phyloP scores from a whole-genome alignment of 306 rosid genomes.

The Bauhinia variegata region DNA sequence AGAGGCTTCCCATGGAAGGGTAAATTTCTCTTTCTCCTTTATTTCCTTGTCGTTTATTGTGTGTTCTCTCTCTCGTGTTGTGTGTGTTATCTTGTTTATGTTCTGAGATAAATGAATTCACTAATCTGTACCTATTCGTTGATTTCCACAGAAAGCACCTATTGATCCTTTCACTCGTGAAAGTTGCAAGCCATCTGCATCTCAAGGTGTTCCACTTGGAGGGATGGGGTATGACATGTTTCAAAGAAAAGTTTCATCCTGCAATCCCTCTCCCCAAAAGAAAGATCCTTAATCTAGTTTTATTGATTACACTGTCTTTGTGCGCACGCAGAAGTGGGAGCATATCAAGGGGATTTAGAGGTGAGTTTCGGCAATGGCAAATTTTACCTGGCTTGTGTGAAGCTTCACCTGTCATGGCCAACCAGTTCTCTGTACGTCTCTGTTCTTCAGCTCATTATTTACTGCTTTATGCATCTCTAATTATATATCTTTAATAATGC shows the following conservation, averaged over 20 bases:
- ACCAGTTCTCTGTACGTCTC: constrained; percentile 88
- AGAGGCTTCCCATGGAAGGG: constrained; percentile 99
- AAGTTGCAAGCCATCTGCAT: constrained; percentile 96
- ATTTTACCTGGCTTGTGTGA: constrained; percentile 86
- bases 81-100: not conserved
- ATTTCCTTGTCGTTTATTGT: constrained; percentile 15
- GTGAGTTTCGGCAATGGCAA: constrained; percentile 97
- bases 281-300: constrained; percentile 20
- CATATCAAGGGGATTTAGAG: constrained; percentile 98
- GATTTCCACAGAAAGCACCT: constrained; percentile 84
- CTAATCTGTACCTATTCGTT: constrained; percentile 5
- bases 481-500: constrained; percentile 12
- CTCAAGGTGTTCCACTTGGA: constrained; percentile 99
- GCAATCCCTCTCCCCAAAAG: not conserved
- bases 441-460: constrained; percentile 31
- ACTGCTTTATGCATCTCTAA: constrained; percentile 36
- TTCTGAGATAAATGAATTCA: constrained; percentile 2
- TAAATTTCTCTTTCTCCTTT: constrained; percentile 43
- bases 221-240: constrained; percentile 88
- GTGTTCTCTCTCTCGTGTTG: not conserved
- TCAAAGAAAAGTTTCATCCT: constrained; percentile 11
- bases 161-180: constrained; percentile 96
- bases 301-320: constrained; percentile 31
- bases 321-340: constrained; percentile 82
- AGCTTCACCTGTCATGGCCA: constrained; percentile 94